Evolutionary conservation across 2,329 filamentous ascomycete species (phyloP), one percentile per base, ranked within the genome.

Genomic region (Penicillium freii): DNA sequence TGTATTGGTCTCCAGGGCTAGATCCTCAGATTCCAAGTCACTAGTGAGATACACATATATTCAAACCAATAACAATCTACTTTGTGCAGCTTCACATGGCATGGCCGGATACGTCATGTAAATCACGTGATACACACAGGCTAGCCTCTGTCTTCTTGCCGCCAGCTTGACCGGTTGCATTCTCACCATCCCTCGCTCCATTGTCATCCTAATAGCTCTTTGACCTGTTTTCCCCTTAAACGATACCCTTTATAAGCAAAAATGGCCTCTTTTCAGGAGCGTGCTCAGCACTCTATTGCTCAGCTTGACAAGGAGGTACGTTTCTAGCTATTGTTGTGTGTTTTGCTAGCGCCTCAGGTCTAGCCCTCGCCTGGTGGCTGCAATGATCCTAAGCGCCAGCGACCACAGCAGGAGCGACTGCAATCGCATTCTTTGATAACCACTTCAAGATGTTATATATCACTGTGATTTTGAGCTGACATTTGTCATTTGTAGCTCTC

Each of bases 301-400:
- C 84, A 87, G 79, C 83, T 88, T 71, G 85, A 88, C 79, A 87
- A 87, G 78, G 84, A 86, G 82, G 84, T 87, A 73, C 66, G 80
- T 73, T 58, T 63, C 60, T 13, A 46, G 40, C 50, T 59, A 60
- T 61, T 66, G 62, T 64, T 45, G 43, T 47, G 59, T 67, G 61
- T 57, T 63, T 62, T 46, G 58, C 48, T 63, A 59, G 62, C 60
- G 61, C 58, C 49, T 60, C 60, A 59, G 61, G 56, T 63, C 49
- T 39, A 61, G 57, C 59, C 60, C 50, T 63, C 61, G 44, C 52
- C 43, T 45, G 21, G 13, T 36, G 38, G 15, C 29, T 56, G 31
- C 39, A 36, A 42, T 51, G 31, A 25, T n/a, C 11, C 53, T 19
- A 34, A 34, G 27, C 38, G 38, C 21, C 46, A 43, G 29, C 19